Percentiles rank a stretch among this genome's conserved stretches.
Evolutionary conservation across 495 filamentous ascomycete species (phyloP).

Genomic region (Cryomyces minteri): DNA sequence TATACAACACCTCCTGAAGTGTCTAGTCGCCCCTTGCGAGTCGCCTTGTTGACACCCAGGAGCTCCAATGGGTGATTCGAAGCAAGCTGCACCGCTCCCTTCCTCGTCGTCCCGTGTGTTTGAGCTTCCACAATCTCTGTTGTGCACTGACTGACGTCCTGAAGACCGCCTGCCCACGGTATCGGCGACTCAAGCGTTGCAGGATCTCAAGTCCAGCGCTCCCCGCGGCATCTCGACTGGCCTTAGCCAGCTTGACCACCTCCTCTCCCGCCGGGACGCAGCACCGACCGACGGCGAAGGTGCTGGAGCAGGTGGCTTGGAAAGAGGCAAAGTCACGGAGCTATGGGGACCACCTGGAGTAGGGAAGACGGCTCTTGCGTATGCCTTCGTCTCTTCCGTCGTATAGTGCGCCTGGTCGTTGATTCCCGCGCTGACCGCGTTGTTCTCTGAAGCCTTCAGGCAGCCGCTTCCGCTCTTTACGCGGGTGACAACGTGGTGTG

Average conservation of each 20-base stretch:
- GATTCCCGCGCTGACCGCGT: no score
- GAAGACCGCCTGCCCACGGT: conserved; percentile 69
- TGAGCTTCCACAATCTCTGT: neutral
- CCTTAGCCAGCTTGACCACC: conserved; percentile 31
- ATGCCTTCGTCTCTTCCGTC: conserved; percentile 1
- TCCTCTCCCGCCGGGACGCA: conserved; percentile 9
- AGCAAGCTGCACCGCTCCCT: neutral
- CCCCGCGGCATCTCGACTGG: conserved; percentile 45
- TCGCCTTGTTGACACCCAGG: no score
- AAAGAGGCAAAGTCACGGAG: conserved; percentile 68
- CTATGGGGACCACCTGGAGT: conserved; percentile 75
- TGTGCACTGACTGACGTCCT: neutral
- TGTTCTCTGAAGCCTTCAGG: conserved; percentile 36
- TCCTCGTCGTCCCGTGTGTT: conserved; percentile 15
- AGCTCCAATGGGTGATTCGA: no score
- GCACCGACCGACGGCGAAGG: neutral
- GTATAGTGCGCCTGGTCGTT: no score
- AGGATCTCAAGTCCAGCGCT: conserved; percentile 33
- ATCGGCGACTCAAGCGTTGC: conserved; percentile 69
- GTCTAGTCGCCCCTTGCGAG: no score
- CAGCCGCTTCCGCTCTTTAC: conserved; percentile 42
- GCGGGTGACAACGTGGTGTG: conserved; percentile 53
- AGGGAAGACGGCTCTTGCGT: conserved; percentile 80
- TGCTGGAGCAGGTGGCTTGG: conserved; percentile 31
- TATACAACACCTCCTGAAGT: no score